Conservation (phyloP, 306 rosid genomes). For the Quercus cerris region DNA sequence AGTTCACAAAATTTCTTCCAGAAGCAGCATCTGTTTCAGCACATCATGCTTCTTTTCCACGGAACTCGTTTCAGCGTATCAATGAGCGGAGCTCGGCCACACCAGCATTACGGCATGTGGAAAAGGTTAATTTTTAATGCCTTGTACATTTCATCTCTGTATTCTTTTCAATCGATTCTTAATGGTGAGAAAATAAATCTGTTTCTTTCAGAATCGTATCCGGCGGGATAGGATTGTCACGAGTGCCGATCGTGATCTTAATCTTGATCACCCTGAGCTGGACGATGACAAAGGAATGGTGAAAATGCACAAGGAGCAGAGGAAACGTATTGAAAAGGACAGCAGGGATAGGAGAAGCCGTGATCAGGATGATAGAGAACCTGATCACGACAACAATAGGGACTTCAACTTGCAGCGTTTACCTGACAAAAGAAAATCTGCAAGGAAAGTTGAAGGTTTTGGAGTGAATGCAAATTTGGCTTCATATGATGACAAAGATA, state of each 20-base stretch:
- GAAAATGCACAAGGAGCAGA: conserved; percentile 67
- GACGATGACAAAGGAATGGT: conserved; percentile 70
- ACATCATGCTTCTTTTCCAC: conserved; percentile 50
- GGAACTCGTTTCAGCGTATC: conserved; percentile 57
- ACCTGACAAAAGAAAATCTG: conserved; percentile 68
- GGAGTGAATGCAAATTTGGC: conserved; percentile 54
- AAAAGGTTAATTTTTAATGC: conserved; percentile 37
- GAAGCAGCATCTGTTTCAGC: conserved; percentile 70
- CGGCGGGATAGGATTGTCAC: conserved; percentile 61
- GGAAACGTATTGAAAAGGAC: conserved; percentile 61
- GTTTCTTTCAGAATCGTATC: conserved; percentile 49
- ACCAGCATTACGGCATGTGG: conserved; percentile 58
- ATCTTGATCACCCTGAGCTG: conserved; percentile 70
- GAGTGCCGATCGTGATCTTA: conserved; percentile 61
- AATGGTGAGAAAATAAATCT: conserved; percentile 18
- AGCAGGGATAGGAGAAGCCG: conserved; percentile 64
- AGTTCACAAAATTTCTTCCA: conserved; percentile 90
- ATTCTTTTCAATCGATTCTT: conserved; percentile 14
- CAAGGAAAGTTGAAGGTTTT: conserved; percentile 66
- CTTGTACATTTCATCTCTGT: neutral
- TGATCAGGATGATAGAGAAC: conserved; percentile 74
- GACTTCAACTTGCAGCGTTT: conserved; percentile 55
- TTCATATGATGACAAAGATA: conserved; percentile 66
- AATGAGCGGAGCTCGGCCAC: conserved; percentile 62
- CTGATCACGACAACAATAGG: conserved; percentile 59